These are phyloP conservation scores for Thalassiosira profunda DNA, from an alignment of 108 stramenopile species.

Conservation along the genomic window DNA sequence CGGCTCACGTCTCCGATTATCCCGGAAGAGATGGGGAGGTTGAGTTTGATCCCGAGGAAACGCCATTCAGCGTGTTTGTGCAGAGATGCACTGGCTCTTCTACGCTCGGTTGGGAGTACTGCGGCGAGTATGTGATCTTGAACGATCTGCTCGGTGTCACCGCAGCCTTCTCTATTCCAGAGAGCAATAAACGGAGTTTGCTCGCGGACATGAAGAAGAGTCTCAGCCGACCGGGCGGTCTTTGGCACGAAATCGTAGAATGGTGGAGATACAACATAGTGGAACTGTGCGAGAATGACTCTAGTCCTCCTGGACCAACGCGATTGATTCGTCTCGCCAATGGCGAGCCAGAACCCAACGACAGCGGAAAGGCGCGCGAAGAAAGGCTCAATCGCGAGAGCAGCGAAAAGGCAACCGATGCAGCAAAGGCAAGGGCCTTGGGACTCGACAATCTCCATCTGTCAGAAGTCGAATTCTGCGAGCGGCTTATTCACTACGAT, in stretches of 20 bases:
- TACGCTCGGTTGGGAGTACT: conserved; percentile 8
- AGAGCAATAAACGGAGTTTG: background rate
- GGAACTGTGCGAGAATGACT: background rate
- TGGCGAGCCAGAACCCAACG: conserved; percentile 1
- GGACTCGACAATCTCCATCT: background rate
- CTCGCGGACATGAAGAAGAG: background rate
- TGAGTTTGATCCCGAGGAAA: conserved; percentile 2
- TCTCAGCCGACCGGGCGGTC: background rate
- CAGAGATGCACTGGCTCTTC: background rate
- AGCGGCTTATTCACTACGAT: background rate
- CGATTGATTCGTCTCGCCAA: background rate
- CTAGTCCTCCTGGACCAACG: conserved; percentile 7
- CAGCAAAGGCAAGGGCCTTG: conserved; percentile 8
- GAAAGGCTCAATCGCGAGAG: background rate
- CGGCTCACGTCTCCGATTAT: background rate
- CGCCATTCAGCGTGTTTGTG: conserved; percentile 14
- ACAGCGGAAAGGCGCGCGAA: background rate
- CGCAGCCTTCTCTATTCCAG: background rate
- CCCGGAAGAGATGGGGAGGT: background rate
- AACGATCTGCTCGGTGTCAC: background rate
- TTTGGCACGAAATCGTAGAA: background rate
- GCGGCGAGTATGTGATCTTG: background rate
- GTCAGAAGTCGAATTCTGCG: background rate
- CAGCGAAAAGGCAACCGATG: background rate
- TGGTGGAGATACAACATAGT: background rate